Percentiles rank a stretch among this genome's conserved stretches.
Conservation (phyloP, 352 stramenopile species). For the Phytopythium montanum region DNA sequence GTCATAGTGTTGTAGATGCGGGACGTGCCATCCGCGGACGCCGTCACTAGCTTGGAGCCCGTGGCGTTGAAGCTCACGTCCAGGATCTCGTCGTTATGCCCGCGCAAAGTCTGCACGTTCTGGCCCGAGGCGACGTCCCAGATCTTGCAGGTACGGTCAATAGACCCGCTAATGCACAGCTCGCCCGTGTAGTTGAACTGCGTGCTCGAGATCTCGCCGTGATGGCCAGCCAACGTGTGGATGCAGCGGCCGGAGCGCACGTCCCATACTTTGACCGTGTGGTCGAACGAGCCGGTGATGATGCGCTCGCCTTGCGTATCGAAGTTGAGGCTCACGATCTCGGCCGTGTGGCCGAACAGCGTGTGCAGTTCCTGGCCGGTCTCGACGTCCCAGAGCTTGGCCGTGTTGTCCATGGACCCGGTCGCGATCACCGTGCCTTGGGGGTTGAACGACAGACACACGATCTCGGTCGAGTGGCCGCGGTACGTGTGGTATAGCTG, state of each 20-base stretch:
- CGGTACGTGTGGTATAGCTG: slow-evolving; percentile 94
- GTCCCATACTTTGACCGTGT: slow-evolving; percentile 93
- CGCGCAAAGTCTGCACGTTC: slow-evolving; percentile 91
- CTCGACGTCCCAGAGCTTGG: slow-evolving; percentile 95
- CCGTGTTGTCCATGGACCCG: slow-evolving; percentile 93
- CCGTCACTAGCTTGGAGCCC: slow-evolving; percentile 93
- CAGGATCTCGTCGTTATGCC: slow-evolving; percentile 95
- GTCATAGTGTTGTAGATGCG: slow-evolving; percentile 96
- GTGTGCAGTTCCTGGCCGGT: slow-evolving; percentile 93
- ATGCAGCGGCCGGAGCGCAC: slow-evolving; percentile 85
- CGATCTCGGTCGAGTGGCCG: slow-evolving; percentile 94
- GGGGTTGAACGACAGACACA: slow-evolving; percentile 95
- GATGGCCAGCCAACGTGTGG: slow-evolving; percentile 90
- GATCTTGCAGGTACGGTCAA: slow-evolving; percentile 94
- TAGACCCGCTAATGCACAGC: slow-evolving; percentile 92
- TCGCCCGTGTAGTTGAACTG: slow-evolving; percentile 95
- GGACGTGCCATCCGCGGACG: slow-evolving; percentile 90
- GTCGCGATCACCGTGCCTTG: slow-evolving; percentile 90
- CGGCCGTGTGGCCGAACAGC: slow-evolving; percentile 91
- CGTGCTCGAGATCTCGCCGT: slow-evolving; percentile 94
- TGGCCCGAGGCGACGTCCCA: slow-evolving; percentile 90
- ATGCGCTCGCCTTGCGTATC: slow-evolving; percentile 91
- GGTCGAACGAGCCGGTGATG: slow-evolving; percentile 95
- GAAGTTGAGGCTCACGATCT: slow-evolving; percentile 95
- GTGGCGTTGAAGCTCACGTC: slow-evolving; percentile 95